Percentiles rank a stretch among this genome's conserved stretches.
Conservation (phyloP, 768 basidiomycete genomes). For the Mycena amicta region DNA sequence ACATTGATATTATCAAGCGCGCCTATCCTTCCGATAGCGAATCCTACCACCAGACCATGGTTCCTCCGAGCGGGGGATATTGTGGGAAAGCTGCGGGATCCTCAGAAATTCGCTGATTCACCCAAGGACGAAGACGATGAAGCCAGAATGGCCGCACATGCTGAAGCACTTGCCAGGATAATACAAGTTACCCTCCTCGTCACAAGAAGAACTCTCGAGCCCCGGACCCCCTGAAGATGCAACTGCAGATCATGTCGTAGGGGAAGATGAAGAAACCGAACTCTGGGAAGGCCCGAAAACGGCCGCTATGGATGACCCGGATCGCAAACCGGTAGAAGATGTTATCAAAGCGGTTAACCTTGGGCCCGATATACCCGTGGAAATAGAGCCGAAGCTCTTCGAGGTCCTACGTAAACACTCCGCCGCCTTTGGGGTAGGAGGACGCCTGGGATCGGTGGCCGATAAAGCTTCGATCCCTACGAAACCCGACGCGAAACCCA, state of each 20-base stretch:
- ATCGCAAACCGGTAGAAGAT: background rate
- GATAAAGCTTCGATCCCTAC: conserved; percentile 28
- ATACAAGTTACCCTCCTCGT: background rate
- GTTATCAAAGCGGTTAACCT: background rate
- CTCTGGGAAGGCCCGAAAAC: conserved; percentile 34
- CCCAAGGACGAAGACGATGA: background rate
- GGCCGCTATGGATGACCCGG: conserved; percentile 18
- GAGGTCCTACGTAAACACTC: conserved; percentile 18
- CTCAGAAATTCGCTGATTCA: background rate
- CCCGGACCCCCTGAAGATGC: background rate
- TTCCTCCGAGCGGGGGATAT: background rate
- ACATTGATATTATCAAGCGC: background rate
- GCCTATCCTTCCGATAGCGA: background rate
- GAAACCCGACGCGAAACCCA: conserved; percentile 24
- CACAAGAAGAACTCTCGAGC: background rate
- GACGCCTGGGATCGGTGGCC: conserved; percentile 29
- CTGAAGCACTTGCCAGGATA: background rate
- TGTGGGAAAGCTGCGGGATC: background rate
- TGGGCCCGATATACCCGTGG: background rate
- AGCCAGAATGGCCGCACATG: background rate
- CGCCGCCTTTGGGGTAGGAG: conserved; percentile 32
- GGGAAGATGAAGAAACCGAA: conserved; percentile 10
- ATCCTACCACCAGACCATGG: background rate
- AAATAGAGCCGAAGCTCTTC: conserved; percentile 1
- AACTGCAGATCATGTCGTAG: background rate